Evolutionary conservation across 345 rosid species (phyloP), one percentile per base, ranked within the genome.

Genomic region (Sisymbrium altissimum): DNA sequence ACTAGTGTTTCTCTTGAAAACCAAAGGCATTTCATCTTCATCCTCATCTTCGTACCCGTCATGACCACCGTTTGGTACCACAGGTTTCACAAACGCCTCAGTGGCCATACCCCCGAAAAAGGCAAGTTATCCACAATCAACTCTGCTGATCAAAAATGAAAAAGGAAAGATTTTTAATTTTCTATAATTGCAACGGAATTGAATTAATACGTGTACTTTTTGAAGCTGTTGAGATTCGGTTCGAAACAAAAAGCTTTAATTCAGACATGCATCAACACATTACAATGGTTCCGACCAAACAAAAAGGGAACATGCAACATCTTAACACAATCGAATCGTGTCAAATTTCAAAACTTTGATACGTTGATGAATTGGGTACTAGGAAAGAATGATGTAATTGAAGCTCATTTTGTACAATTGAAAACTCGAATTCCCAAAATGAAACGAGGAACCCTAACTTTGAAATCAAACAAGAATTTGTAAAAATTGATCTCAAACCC

Each of bases 71-170:
- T 73, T 76, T 18, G 74, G 66, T 44, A 71, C 55, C 40, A n/a
- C 80, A 11, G 75, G 81, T 50, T 86, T 89, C 45, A 75, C 76
- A 73, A 96, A 74, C 81, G 88, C 84, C 61, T 86, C 87, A 77
- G 88, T 85, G 79, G 93, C 89, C 97, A 95, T 83, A 77, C 82
- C 80, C 81, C 80, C 81, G 54, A 61, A 35, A 23, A 61, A 41
- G 74, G 74, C 48, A 43, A 68, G 56, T 36, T 65, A 44, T 60
- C 40, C 63, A 30, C 63, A 68, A 61, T 41, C 64, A 61, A 68
- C 56, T 66, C 23, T 50, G 55, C 11, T 58, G 12, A 30, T 67
- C 79, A 68, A 54, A 67, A 21, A 59, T 50, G 30, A 55, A 25
- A 73, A 58, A 66, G 73, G 73, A 75, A 75, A 75, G 56, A 59